Conservation (phyloP, 306 rosid species). For the Lotus japonicus region DNA sequence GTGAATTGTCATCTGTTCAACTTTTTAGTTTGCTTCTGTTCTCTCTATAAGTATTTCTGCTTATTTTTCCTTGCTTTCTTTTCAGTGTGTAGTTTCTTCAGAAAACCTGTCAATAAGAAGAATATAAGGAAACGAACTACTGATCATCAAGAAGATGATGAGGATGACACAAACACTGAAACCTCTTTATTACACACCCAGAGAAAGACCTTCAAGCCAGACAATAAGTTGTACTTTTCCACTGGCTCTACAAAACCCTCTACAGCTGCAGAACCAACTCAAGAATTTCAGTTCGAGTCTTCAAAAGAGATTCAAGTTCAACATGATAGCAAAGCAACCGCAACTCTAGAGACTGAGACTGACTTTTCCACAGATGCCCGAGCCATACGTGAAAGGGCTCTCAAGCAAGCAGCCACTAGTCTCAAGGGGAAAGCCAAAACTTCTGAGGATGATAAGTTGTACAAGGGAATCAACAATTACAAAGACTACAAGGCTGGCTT, state of each 20-base stretch:
- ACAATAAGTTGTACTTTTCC: slow-evolving; percentile 35
- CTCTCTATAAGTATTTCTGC: neutral
- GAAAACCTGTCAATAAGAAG: slow-evolving; percentile 34
- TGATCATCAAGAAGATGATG: slow-evolving; percentile 29
- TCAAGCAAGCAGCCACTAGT: slow-evolving; percentile 57
- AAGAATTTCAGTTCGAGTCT: slow-evolving; percentile 46
- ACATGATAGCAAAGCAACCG: slow-evolving; percentile 75
- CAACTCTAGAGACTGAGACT: slow-evolving; percentile 78
- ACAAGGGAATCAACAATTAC: slow-evolving; percentile 63
- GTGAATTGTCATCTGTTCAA: neutral
- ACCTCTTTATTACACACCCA: slow-evolving; percentile 30
- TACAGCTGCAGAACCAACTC: slow-evolving; percentile 15
- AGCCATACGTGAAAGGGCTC: slow-evolving; percentile 71
- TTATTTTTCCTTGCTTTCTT: neutral
- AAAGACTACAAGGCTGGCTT: slow-evolving; percentile 80
- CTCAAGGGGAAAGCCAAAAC: slow-evolving; percentile 45
- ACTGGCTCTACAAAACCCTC: slow-evolving; percentile 28
- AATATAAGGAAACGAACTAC: slow-evolving; percentile 28
- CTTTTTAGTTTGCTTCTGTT: neutral
- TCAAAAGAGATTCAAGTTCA: slow-evolving; percentile 77
- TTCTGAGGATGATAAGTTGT: slow-evolving; percentile 46
- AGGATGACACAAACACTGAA: slow-evolving; percentile 29
- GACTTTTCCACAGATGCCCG: slow-evolving; percentile 71
- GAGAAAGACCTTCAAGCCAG: slow-evolving; percentile 30
- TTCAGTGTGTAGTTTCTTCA: slow-evolving; percentile 39